Evolutionary conservation across 257 asterid genomes (phyloP).

Genomic region (Anisodus tanguticus): DNA sequence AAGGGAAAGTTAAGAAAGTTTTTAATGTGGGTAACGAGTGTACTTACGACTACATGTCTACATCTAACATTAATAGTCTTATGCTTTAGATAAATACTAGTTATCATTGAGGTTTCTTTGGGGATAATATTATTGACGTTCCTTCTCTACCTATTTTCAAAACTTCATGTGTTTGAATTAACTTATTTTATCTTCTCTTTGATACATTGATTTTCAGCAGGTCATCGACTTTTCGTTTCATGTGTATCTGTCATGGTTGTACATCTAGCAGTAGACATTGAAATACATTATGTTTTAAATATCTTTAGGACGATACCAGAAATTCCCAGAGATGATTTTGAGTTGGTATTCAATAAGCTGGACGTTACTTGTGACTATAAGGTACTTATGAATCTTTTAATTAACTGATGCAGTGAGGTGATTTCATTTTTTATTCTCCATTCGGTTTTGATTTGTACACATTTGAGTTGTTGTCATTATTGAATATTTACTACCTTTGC

Average conservation of each 20-base stretch:
- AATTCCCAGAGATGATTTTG: conserved; percentile 87
- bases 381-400: conserved; percentile 51
- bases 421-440: not conserved
- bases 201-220: not conserved
- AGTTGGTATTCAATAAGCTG: conserved; percentile 76
- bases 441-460: not conserved
- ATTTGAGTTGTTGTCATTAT: not conserved
- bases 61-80: too few relatives aligned
- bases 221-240: conserved; percentile 11
- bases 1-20: too few relatives aligned
- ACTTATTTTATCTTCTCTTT: too few relatives aligned
- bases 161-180: too few relatives aligned
- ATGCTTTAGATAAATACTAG: too few relatives aligned
- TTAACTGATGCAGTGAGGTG: conserved; percentile 13
- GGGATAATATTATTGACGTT: too few relatives aligned
- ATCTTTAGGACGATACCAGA: conserved; percentile 77
- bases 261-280: conserved; percentile 27
- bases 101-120: too few relatives aligned
- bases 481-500: not conserved
- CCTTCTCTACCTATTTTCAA: too few relatives aligned
- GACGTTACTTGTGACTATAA: conserved; percentile 82
- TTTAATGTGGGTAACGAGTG: too few relatives aligned
- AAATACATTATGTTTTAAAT: conserved; percentile 30
- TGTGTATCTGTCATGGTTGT: not conserved
- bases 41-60: too few relatives aligned